Evolutionary conservation across 176 grass and related monocot species (phyloP), one percentile per base, ranked within the genome.

Genomic region (Cenchrus americanus): DNA sequence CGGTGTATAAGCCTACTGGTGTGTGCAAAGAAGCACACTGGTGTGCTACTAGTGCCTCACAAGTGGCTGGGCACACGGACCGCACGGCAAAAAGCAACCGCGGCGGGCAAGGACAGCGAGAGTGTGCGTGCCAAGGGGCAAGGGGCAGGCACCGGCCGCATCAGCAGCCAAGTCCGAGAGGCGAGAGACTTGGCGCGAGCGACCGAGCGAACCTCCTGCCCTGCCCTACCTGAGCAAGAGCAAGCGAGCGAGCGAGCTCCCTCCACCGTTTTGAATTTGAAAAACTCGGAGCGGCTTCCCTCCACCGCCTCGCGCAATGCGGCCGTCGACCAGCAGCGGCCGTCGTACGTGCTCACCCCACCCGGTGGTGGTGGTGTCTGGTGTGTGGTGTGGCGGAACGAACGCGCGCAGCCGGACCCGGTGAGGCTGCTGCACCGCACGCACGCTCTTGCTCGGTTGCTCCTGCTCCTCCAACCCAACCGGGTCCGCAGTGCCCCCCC

Each of bases 261-360:
- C 21, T 44, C 19, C 63, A 40, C 62, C 40, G 66, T 11, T 68
- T 70, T 70, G 67, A 70, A 70, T 70, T 70, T 70, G 67, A 70
- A 70, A 70, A 70, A 70, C 67, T 46, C 37, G 3, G 7, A 19
- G 7, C 65, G n/a, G 9, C 46, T 11, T 69, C 66, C 66, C 66
- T 69, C 66, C 66, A 69, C 10, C 19, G 6, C 27, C 27, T 30
- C 55, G 10, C 46, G 7, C n/a, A n/a, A 10, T 7, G 18, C 55
- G 7, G 55, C 55, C 55, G 55, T n/a, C 18, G 6, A n/a, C 55
- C 2, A 9, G 19, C 7, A 58, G 19, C 53, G 17, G 54, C 55
- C 55, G 21, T 59, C 55, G 55, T 21, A 22, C 55, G 55, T 59
- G 55, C 1, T 8, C 15, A n/a, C n/a, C n/a, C n/a, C n/a, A n/a